A percentile compares a stretch with the other conserved stretches of the same genome.
Conservation (phyloP, 1,139 yeast genomes). For the Petasospora fabianii region DNA sequence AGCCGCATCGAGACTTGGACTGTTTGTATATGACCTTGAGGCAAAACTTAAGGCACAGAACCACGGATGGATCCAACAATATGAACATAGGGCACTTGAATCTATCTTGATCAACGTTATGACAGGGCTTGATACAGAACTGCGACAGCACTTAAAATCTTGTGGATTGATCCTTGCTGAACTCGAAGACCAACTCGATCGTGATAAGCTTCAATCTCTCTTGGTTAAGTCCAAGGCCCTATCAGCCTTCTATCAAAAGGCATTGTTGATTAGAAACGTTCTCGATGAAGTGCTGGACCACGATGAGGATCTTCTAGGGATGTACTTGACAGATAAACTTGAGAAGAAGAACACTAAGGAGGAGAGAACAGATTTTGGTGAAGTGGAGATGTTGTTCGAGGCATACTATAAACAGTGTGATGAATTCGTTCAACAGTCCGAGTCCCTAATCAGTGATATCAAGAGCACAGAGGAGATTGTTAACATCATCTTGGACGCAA, state of each 20-base stretch:
- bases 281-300: conserved; percentile 85
- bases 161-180: conserved; percentile 80
- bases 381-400: conserved; percentile 70
- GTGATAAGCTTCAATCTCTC: conserved; percentile 75
- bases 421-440: conserved; percentile 77
- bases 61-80: conserved; percentile 36
- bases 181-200: conserved; percentile 79
- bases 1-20: conserved; percentile 64
- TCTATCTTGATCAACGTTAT: conserved; percentile 82
- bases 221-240: conserved; percentile 79
- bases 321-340: conserved; percentile 54
- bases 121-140: conserved; percentile 79
- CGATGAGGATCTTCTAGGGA: conserved; percentile 69
- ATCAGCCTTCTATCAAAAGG: conserved; percentile 79
- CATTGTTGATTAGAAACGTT: conserved; percentile 76
- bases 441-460: conserved; percentile 63
- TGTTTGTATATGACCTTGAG: conserved; percentile 84
- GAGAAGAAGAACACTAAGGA: conserved; percentile 22
- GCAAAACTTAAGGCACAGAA: conserved; percentile 48
- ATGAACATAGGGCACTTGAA: conserved; percentile 89
- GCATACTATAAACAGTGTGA: conserved; percentile 76
- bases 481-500: conserved; percentile 73
- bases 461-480: conserved; percentile 79
- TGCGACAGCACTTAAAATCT: conserved; percentile 66
- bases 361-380: conserved; percentile 50